phyloP scores from a whole-genome alignment of 768 basidiomycete species.

The Kwoniella newhampshirensis region DNA sequence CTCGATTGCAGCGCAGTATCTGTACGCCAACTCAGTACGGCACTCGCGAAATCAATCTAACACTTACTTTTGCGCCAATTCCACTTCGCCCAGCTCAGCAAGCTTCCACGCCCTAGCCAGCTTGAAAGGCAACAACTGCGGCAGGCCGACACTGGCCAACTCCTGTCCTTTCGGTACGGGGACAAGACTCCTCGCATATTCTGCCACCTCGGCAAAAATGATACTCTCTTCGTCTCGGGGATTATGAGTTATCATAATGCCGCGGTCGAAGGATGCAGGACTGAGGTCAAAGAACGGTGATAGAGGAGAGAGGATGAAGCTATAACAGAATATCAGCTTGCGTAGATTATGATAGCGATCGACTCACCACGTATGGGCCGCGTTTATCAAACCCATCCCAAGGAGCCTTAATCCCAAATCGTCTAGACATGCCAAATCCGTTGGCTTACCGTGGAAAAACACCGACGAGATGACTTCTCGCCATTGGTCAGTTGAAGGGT shows the following conservation, averaged over 20 bases:
- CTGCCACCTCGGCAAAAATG: slow-evolving; percentile 83
- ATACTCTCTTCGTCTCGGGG: slow-evolving; percentile 61
- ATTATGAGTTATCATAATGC: slow-evolving; percentile 64
- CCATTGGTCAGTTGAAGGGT: slow-evolving; percentile 71
- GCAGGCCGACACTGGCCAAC: slow-evolving; percentile 67
- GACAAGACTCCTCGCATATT: slow-evolving; percentile 82
- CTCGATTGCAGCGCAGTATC: slow-evolving; percentile 87
- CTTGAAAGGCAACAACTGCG: slow-evolving; percentile 84
- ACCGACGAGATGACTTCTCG: slow-evolving; percentile 82
- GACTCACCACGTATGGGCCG: slow-evolving; percentile 86
- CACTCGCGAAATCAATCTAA: no score
- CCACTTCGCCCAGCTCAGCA: slow-evolving; percentile 77
- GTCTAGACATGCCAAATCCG: slow-evolving; percentile 73
- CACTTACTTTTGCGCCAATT: slow-evolving; percentile 71
- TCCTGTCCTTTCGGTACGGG: slow-evolving; percentile 79
- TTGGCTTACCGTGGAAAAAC: slow-evolving; percentile 63
- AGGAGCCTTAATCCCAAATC: slow-evolving; percentile 80
- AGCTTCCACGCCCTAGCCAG: slow-evolving; percentile 72
- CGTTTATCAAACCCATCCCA: slow-evolving; percentile 70
- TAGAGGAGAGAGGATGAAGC: slow-evolving; percentile 80
- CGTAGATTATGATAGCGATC: background rate
- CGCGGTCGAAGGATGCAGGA: slow-evolving; percentile 65
- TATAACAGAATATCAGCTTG: slow-evolving; percentile 12
- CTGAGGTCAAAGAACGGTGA: slow-evolving; percentile 74
- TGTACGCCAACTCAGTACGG: slow-evolving; percentile 53